These are phyloP conservation scores for Collybiopsis confluens DNA, from an alignment of 768 basidiomycete species.

Conservation along the genomic window DNA sequence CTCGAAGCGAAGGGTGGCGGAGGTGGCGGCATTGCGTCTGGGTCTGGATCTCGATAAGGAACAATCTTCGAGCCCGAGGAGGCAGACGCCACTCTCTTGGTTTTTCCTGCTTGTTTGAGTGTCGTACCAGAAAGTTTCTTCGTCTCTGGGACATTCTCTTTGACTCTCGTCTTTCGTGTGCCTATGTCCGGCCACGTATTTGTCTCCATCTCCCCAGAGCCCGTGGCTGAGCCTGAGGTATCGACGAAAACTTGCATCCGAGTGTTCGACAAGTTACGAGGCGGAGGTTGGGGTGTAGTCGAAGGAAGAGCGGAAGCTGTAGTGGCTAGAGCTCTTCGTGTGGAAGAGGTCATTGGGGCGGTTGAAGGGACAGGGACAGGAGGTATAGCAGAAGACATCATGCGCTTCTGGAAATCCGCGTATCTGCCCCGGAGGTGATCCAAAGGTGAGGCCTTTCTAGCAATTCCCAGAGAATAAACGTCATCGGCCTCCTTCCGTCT, in stretches of 20 bases:
- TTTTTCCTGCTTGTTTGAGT: conserved; percentile 55
- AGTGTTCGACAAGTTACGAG: conserved; percentile 42
- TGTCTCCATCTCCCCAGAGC: conserved; percentile 34
- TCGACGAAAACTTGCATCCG: conserved; percentile 74
- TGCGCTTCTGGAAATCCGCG: conserved; percentile 86
- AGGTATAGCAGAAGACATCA: conserved; percentile 55
- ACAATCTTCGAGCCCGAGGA: conserved; percentile 50
- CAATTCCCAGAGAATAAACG: conserved; percentile 83
- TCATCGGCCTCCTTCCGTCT: conserved; percentile 90
- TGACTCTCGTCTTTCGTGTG: conserved; percentile 71
- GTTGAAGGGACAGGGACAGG: conserved; percentile 34
- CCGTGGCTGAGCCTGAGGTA: conserved; percentile 48
- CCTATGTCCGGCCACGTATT: conserved; percentile 71
- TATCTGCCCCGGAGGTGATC: conserved; percentile 77
- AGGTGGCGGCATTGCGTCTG: conserved; percentile 43
- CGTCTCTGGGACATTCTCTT: conserved; percentile 72
- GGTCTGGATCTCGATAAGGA: conserved; percentile 59
- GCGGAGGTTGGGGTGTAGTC: conserved; percentile 9
- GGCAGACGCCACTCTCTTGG: conserved; percentile 46
- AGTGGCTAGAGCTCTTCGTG: conserved; percentile 37
- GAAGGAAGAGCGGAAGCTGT: conserved; percentile 31
- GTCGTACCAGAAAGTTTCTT: conserved; percentile 67
- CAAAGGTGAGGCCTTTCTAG: conserved; percentile 73
- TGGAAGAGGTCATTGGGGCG: conserved; percentile 18
- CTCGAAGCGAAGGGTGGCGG: conserved; percentile 22